A percentile compares a stretch with the other conserved stretches of the same genome.
Conservation (phyloP, 2,329 filamentous ascomycete genomes). For the Hypoxylon sp. region DNA sequence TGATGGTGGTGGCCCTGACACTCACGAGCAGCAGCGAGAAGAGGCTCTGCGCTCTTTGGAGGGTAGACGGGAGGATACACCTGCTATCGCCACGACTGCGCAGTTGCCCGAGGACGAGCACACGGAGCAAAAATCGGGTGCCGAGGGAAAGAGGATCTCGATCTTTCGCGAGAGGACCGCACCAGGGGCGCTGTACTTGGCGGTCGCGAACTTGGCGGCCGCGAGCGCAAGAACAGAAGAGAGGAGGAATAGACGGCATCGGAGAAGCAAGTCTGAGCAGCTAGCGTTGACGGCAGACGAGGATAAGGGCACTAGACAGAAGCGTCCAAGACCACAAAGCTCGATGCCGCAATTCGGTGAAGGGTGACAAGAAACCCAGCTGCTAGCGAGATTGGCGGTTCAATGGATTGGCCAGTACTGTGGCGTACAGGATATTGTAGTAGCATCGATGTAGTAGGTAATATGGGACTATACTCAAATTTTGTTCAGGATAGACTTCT, state of each 20-base stretch:
- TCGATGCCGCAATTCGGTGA: constrained; percentile 11
- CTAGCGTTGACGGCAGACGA: constrained; percentile 5
- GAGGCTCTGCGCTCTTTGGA: constrained; percentile 37
- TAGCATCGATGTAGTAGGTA: neutral
- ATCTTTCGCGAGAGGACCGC: constrained; percentile 39
- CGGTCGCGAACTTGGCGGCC: constrained; percentile 22
- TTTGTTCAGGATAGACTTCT: too few relatives aligned
- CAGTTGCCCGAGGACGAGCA: constrained; percentile 1
- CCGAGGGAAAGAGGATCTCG: constrained; percentile 38
- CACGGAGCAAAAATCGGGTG: neutral
- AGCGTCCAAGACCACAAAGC: constrained; percentile 21
- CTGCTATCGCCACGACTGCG: neutral
- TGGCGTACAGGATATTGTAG: neutral
- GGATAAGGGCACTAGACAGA: neutral
- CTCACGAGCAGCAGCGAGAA: constrained; percentile 24
- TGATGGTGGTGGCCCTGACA: neutral
- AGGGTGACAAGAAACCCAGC: neutral
- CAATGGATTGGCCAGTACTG: neutral
- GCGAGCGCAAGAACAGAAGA: constrained; percentile 32
- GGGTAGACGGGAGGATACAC: constrained; percentile 20
- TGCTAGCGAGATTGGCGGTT: neutral
- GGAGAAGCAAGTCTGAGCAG: constrained; percentile 42
- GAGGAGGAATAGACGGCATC: constrained; percentile 21
- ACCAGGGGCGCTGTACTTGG: constrained; percentile 45
- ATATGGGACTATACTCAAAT: too few relatives aligned